phyloP scores from a whole-genome alignment of 345 rosid species.

The Rhodamnia argentea region DNA sequence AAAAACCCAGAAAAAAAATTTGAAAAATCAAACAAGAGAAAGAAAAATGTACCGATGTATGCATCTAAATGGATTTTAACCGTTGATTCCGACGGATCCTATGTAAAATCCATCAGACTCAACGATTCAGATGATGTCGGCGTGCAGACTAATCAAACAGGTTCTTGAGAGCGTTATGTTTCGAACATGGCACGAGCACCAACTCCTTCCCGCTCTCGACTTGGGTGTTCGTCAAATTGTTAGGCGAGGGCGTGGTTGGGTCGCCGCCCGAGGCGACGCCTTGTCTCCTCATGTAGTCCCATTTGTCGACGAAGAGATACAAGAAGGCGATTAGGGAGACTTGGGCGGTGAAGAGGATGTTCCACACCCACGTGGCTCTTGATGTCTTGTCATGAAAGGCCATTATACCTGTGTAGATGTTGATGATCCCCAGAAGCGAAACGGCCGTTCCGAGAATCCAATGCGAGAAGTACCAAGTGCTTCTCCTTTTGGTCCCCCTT shows the following conservation, averaged over 20 bases:
- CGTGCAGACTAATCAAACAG: constrained; percentile 31
- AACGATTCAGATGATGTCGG: not conserved
- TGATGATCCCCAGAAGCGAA: constrained; percentile 51
- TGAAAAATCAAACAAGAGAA: not conserved
- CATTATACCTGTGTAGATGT: constrained; percentile 71
- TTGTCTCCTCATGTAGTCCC: constrained; percentile 64
- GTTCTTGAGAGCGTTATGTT: constrained; percentile 67
- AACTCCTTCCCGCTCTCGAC: constrained; percentile 25
- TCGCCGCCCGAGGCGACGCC: constrained; percentile 16
- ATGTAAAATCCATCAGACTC: not conserved
- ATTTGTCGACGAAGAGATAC: constrained; percentile 80
- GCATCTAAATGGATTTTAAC: not conserved
- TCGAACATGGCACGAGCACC: constrained; percentile 42
- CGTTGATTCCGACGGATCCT: not conserved
- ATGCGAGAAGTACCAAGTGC: constrained; percentile 63
- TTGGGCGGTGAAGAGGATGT: constrained; percentile 63
- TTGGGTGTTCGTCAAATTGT: constrained; percentile 7
- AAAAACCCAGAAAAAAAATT: not conserved
- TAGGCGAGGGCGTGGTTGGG: constrained; percentile 1
- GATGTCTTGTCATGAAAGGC: constrained; percentile 55
- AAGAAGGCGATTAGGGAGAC: constrained; percentile 48
- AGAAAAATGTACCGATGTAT: not conserved
- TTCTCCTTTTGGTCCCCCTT: constrained; percentile 71
- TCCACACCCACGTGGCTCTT: constrained; percentile 45
- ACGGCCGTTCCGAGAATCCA: constrained; percentile 72